Evolutionary conservation across 768 basidiomycete genomes (phyloP), one percentile per base, ranked within the genome.

Genomic region (Tulasnella sp.): DNA sequence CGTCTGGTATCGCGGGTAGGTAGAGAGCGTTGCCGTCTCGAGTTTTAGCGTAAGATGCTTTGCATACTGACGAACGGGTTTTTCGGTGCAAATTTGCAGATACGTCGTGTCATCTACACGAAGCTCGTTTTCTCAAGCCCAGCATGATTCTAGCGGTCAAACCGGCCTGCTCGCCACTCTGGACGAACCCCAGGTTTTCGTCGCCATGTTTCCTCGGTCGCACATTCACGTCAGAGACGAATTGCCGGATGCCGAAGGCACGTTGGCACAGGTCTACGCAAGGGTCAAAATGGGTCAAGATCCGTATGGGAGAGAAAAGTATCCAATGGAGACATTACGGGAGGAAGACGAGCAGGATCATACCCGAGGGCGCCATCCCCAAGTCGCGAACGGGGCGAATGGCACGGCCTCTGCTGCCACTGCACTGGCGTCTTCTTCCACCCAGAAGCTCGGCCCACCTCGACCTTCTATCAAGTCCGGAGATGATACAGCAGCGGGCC

Each of bases 381-480:
- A 12, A 24, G 14, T 69, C 24, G 40, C 77, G 31, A 31, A 41
- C 22, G 42, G 46, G 6, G 14, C 72, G n/a, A 73, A 72, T n/a
- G 24, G 31, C 22, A 73, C 46, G 28, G 24, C 31, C 12, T 31
- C 50, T 41, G 77, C 6, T 22, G 18, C 58, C 28, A 60, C 14
- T n/a, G 31, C 50, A 5, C n/a, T 31, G 12, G 5, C 16, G 22
- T 40, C 78, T 34, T 28, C 42, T 73, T 69, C 69, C 22, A 41
- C 84, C 89, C 83, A 94, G 12, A 83, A 96, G 84, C 93, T 92
- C 1, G 88, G 93, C 7, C 96, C 96, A 12, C 96, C 96, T 3
- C 91, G 98, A 69, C 97, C 97, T 8, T 95, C 94, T n/a, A 90
- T 98, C 74, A 97, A 96, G 82, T 95, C 96, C 14, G 96, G 95